These are phyloP conservation scores for Backusella tarrabulga DNA, from an alignment of 192 early-diverging fungal species.

Conservation along the genomic window DNA sequence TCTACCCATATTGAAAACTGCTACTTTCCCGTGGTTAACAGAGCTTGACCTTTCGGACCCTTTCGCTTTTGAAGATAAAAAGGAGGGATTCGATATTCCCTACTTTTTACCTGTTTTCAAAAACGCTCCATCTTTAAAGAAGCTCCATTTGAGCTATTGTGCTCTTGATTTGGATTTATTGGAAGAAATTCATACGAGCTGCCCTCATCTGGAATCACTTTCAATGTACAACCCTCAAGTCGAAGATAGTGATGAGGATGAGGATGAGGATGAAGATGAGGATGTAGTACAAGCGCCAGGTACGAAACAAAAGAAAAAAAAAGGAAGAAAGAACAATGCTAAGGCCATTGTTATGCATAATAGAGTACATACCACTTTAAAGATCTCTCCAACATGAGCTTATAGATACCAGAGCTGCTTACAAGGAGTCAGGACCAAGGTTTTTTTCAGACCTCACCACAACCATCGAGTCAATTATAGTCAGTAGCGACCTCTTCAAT, in stretches of 20 bases:
- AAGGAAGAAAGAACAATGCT: not conserved
- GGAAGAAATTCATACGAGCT: not conserved
- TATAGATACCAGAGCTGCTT: not conserved
- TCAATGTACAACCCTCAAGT: not conserved
- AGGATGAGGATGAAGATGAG: no score
- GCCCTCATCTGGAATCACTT: not conserved
- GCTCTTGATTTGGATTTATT: not conserved
- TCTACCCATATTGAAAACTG: no score
- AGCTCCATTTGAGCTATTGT: not conserved
- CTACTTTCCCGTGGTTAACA: no score
- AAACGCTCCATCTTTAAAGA: not conserved
- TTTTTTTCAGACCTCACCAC: not conserved
- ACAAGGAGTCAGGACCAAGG: not conserved
- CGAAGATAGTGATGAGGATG: not conserved
- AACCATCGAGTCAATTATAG: not conserved
- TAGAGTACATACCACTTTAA: not conserved
- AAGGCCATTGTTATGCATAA: not conserved
- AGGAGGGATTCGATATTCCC: not conserved
- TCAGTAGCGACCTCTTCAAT: not conserved
- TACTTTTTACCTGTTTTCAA: not conserved
- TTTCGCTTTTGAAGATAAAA: no score
- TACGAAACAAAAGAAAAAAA: not conserved
- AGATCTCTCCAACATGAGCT: not conserved
- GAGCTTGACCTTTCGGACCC: no score
- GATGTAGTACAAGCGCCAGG: no score